Conservation (phyloP, 495 filamentous ascomycete genomes). For the Glutinoglossum americanum region DNA sequence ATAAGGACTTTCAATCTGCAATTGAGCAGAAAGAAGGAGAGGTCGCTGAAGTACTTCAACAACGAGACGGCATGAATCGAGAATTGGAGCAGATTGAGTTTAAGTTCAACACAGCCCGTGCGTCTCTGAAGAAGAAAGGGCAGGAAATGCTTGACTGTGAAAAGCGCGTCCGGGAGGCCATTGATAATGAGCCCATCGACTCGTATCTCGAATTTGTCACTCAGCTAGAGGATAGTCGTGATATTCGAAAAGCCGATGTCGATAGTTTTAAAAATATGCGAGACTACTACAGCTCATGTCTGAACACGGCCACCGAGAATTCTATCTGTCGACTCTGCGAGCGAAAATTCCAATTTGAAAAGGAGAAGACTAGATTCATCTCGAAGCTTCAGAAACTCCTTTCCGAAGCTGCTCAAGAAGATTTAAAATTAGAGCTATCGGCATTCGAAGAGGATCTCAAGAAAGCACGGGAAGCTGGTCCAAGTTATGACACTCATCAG, state of each 20-base stretch:
- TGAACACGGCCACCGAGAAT: conserved; percentile 32
- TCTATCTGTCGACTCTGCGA: conserved; percentile 54
- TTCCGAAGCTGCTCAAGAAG: conserved; percentile 28
- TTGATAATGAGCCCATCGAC: conserved; percentile 30
- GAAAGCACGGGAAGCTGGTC: conserved; percentile 32
- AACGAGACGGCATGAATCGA: conserved; percentile 44
- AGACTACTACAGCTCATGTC: conserved; percentile 39
- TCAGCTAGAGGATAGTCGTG: conserved; percentile 36
- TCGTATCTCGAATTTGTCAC: conserved; percentile 27
- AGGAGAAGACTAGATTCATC: conserved; percentile 33
- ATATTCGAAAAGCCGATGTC: conserved; percentile 37
- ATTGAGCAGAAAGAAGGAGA: conserved; percentile 31
- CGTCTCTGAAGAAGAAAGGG: conserved; percentile 37
- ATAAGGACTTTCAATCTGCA: conserved; percentile 45
- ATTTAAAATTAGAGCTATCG: conserved; percentile 30
- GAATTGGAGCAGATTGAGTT: conserved; percentile 61
- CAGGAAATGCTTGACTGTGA: conserved; percentile 40
- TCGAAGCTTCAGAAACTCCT: conserved; percentile 38
- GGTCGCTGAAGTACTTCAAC: conserved; percentile 36
- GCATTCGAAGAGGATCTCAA: conserved; percentile 31
- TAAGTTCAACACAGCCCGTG: conserved; percentile 42
- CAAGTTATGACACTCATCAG: conserved; percentile 50
- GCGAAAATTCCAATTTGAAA: conserved; percentile 35
- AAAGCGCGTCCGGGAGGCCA: conserved; percentile 24
- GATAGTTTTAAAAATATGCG: conserved; percentile 37